Evolutionary conservation across 345 rosid species (phyloP).

Genomic region (Abelmoschus esculentus): DNA sequence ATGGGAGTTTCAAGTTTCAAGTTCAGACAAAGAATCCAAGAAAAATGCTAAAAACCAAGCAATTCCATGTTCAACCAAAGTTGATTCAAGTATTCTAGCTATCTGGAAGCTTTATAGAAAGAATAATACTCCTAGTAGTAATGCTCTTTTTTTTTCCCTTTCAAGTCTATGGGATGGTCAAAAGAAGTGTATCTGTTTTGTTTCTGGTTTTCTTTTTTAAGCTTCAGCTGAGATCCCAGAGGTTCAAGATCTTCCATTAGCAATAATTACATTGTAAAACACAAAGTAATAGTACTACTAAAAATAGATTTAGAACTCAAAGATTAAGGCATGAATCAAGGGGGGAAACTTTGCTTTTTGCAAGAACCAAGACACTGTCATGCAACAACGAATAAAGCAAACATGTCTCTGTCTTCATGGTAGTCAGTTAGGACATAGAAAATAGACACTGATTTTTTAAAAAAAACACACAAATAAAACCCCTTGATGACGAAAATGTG

Average conservation of each 20-base stretch:
- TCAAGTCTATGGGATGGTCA: background rate
- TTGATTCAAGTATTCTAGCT: background rate
- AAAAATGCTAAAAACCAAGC: slow-evolving; percentile 45
- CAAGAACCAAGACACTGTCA: slow-evolving; percentile 26
- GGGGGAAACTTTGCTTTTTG: slow-evolving; percentile 25
- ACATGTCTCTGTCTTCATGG: background rate
- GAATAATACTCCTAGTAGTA: background rate
- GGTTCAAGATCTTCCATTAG: background rate
- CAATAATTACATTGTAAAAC: background rate
- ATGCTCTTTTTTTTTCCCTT: background rate
- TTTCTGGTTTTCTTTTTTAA: background rate
- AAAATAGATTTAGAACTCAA: background rate
- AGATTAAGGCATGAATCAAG: background rate
- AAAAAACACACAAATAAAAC: background rate
- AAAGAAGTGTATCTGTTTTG: background rate
- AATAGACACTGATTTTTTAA: background rate
- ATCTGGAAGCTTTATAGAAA: slow-evolving; percentile 4
- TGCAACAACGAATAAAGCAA: slow-evolving; percentile 34
- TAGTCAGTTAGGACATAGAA: slow-evolving; percentile 3
- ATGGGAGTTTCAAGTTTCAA: background rate
- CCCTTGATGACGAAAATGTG: background rate
- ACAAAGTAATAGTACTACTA: background rate
- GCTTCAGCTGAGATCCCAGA: background rate
- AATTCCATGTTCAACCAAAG: slow-evolving; percentile 17
- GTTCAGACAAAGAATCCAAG: slow-evolving; percentile 17